Evolutionary conservation across 495 filamentous ascomycete species (phyloP).

Genomic region (Trichocladium antarcticum): DNA sequence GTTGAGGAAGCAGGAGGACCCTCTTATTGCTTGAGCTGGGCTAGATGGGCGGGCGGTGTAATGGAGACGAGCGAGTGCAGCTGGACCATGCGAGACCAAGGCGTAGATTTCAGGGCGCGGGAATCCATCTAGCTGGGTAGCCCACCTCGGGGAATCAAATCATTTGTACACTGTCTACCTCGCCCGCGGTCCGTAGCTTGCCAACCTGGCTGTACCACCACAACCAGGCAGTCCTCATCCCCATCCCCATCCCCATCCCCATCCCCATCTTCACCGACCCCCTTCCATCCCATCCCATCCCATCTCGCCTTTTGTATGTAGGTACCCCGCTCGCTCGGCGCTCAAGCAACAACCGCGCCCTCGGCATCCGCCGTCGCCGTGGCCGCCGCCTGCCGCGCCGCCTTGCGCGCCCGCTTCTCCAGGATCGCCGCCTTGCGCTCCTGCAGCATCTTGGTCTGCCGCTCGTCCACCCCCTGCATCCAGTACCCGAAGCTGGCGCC

Average conservation of each 20-base stretch:
- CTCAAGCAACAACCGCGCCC: background rate
- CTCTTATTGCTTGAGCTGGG: conserved; percentile 25
- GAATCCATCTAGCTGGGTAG: background rate
- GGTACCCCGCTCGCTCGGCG: too few species aligned
- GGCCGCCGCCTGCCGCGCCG: conserved; percentile 38
- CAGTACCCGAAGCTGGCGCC: conserved; percentile 95
- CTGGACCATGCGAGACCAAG: background rate
- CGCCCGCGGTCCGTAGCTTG: background rate
- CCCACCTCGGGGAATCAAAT: background rate
- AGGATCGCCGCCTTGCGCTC: conserved; percentile 66
- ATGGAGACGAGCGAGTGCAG: background rate
- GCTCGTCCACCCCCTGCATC: conserved; percentile 72
- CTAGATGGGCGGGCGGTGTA: too few species aligned
- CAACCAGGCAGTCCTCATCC: too few species aligned
- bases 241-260: background rate
- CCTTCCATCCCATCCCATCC: background rate
- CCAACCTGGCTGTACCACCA: background rate
- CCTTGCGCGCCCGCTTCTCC: conserved; percentile 76
- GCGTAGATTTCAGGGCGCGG: background rate
- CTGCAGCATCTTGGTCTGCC: conserved; percentile 61
- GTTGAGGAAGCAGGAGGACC: conserved; percentile 41
- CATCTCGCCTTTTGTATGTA: too few species aligned
- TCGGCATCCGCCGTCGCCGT: conserved; percentile 1
- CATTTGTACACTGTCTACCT: conserved; percentile 7
- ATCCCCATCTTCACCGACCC: background rate